Conservation (phyloP, 805 yeast genomes). For the Torulaspora gathmanii region DNA sequence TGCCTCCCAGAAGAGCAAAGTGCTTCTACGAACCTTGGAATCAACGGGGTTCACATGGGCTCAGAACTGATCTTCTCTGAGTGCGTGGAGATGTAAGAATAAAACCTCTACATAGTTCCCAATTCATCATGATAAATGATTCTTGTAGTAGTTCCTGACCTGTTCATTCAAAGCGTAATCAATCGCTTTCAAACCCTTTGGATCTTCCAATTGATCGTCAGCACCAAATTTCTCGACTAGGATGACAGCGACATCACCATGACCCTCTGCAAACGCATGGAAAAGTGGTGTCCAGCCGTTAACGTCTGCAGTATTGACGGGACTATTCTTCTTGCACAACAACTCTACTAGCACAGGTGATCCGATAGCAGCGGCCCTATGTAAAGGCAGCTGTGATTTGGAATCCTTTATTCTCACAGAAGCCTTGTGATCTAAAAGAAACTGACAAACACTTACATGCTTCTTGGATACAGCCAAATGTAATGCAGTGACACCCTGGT, state of each 20-base stretch:
- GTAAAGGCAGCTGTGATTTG: constrained; percentile 61
- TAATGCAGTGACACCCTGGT: constrained; percentile 67
- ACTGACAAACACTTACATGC: constrained; percentile 49
- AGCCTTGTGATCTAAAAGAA: constrained; percentile 55
- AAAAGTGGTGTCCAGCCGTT: constrained; percentile 85
- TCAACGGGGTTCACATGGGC: constrained; percentile 27
- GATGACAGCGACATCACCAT: constrained; percentile 64
- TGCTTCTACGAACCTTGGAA: constrained; percentile 12
- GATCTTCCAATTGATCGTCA: constrained; percentile 43
- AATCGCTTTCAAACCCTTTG: constrained; percentile 51
- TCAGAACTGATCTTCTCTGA: constrained; percentile 22
- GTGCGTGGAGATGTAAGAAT: constrained; percentile 15
- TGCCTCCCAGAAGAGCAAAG: constrained; percentile 30
- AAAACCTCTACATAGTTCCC: constrained; percentile 1
- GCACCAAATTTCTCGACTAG: constrained; percentile 63
- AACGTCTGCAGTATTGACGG: constrained; percentile 61
- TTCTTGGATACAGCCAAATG: constrained; percentile 74
- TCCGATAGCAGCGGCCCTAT: constrained; percentile 81
- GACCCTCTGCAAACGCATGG: constrained; percentile 88
- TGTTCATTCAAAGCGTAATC: constrained; percentile 54
- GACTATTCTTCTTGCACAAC: constrained; percentile 51
- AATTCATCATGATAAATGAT: constrained; percentile 2
- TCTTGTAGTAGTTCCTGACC: constrained; percentile 40
- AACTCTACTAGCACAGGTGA: constrained; percentile 51
- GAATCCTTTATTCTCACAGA: constrained; percentile 63